Conservation (phyloP, 257 asterid species). For the Capsicum pubescens region DNA sequence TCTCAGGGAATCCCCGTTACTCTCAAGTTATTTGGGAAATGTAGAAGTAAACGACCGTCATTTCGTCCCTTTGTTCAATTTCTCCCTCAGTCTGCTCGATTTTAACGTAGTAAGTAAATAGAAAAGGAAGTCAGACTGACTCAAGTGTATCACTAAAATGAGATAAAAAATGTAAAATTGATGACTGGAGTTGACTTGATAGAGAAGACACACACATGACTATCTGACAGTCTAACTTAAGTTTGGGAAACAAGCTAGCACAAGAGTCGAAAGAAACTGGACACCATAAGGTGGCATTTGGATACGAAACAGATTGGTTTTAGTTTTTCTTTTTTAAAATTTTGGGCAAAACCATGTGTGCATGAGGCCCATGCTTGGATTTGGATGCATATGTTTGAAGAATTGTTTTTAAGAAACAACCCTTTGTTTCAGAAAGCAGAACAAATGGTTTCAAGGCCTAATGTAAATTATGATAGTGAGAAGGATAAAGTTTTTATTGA, state of each 20-base stretch:
- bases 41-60: neutral
- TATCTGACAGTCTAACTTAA: neutral
- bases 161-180: neutral
- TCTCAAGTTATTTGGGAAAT: neutral
- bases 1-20: neutral
- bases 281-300: neutral
- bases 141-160: neutral
- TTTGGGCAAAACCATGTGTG: neutral
- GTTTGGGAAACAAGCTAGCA: neutral
- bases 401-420: neutral
- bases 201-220: neutral
- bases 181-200: neutral
- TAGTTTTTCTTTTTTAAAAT: no score
- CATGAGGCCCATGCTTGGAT: neutral
- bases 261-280: neutral
- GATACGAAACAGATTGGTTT: neutral
- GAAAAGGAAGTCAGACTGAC: slow-evolving; percentile 9
- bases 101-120: neutral
- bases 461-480: neutral
- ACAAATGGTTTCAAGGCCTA: slow-evolving; percentile 9
- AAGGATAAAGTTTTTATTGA: neutral
- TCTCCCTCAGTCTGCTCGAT: neutral
- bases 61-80: neutral
- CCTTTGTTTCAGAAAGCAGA: neutral
- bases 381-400: slow-evolving; percentile 20